Conservation (phyloP, 208 protist genomes). For the Naegleria fowleri region DNA sequence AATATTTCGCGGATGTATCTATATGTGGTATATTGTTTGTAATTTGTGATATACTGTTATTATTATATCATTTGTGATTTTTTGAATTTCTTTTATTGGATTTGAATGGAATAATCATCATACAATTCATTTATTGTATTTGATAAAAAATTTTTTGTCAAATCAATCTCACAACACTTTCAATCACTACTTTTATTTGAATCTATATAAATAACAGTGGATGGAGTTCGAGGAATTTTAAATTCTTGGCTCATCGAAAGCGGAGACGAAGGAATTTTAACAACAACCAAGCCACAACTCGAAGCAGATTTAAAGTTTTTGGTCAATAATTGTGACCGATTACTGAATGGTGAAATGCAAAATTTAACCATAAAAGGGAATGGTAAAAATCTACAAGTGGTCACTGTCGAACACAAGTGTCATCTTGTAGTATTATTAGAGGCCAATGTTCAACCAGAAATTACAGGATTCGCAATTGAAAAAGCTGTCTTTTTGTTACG, state of each 20-base stretch:
- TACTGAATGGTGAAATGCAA: constrained; percentile 3
- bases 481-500: not conserved
- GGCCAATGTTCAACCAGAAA: not conserved
- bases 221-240: not conserved
- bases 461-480: not conserved
- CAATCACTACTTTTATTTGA: too few relatives aligned
- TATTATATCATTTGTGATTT: too few relatives aligned
- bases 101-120: too few relatives aligned
- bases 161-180: too few relatives aligned
- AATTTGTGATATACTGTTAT: too few relatives aligned
- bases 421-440: not conserved
- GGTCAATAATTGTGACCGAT: not conserved
- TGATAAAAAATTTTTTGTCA: too few relatives aligned
- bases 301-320: constrained; percentile 18
- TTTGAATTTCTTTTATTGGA: too few relatives aligned
- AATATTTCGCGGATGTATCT: too few relatives aligned
- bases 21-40: too few relatives aligned
- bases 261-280: not conserved
- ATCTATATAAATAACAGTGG: not conserved
- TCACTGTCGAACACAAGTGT: not conserved
- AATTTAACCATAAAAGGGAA: not conserved
- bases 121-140: too few relatives aligned
- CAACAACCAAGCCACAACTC: not conserved
- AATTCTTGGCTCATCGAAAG: not conserved
- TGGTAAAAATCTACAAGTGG: not conserved